Conservation (phyloP, 176 grass and related monocot genomes). For the Oryza rufipogon region DNA sequence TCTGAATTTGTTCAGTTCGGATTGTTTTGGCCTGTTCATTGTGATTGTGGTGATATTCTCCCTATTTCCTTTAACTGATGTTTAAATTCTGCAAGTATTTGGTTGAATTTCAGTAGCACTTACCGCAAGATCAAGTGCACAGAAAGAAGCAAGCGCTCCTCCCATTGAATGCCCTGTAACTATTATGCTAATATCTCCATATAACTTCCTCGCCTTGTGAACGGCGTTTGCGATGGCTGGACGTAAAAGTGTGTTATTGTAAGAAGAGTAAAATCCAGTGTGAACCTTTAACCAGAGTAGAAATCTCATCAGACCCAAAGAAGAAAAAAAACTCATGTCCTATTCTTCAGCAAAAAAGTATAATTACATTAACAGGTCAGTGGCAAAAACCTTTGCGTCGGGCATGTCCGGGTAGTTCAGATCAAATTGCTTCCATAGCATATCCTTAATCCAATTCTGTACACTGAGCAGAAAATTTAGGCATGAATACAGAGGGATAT, state of each 20-base stretch:
- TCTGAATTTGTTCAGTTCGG: not conserved
- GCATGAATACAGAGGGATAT: conserved; percentile 1
- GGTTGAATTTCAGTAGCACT: not conserved
- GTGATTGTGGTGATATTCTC: not conserved
- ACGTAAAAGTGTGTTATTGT: conserved; percentile 64
- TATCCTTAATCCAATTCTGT: conserved; percentile 82
- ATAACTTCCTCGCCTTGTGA: conserved; percentile 44
- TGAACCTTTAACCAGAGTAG: conserved; percentile 59
- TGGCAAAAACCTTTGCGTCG: conserved; percentile 44
- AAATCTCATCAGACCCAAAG: conserved; percentile 28
- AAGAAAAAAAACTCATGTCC: not conserved
- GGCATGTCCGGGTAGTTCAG: conserved; percentile 68
- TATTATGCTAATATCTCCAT: conserved; percentile 45
- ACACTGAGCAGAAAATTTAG: conserved; percentile 44
- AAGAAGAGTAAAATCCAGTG: conserved; percentile 66
- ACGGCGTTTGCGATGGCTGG: conserved; percentile 50
- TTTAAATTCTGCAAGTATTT: not conserved
- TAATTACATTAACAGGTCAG: not conserved
- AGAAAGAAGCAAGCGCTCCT: conserved; percentile 72
- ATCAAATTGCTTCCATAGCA: conserved; percentile 86
- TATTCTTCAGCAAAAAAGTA: not conserved
- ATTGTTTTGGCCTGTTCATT: not conserved
- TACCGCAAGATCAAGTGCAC: conserved; percentile 68
- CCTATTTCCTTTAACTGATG: not conserved
- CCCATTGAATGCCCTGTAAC: conserved; percentile 80